phyloP scores from a whole-genome alignment of 2,329 filamentous ascomycete genomes.

The Ramularia collo-cygni region DNA sequence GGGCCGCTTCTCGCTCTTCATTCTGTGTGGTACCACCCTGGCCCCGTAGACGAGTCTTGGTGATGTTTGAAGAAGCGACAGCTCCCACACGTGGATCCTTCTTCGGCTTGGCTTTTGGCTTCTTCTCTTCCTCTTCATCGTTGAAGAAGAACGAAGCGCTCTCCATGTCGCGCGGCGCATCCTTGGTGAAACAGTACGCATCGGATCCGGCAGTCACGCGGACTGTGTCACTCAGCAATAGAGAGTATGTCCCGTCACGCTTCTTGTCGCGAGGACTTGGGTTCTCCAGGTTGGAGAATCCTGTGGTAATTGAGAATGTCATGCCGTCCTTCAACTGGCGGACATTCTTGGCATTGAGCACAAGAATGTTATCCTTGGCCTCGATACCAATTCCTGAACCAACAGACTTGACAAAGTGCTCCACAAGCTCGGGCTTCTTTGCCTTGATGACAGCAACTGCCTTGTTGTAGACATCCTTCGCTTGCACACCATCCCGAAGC shows the following conservation, averaged over 20 bases:
- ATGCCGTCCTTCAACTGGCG: conserved; percentile 88
- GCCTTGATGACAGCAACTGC: conserved; percentile 71
- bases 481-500: conserved; percentile 74
- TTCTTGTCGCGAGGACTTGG: conserved; percentile 81
- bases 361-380: conserved; percentile 72
- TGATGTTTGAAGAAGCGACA: conserved; percentile 91
- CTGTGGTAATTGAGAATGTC: conserved; percentile 87
- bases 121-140: conserved; percentile 78
- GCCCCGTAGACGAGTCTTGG: conserved; percentile 82
- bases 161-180: conserved; percentile 84
- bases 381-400: conserved; percentile 92
- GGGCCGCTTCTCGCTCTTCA: conserved; percentile 79
- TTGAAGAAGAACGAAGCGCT: conserved; percentile 98
- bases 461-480: conserved; percentile 88
- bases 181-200: conserved; percentile 83
- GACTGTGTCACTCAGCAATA: conserved; percentile 88
- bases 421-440: conserved; percentile 92
- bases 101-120: conserved; percentile 82
- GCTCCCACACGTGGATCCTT: conserved; percentile 75
- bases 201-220: conserved; percentile 68
- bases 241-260: conserved; percentile 72
- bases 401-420: conserved; percentile 88
- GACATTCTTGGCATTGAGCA: conserved; percentile 80
- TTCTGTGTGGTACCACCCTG: conserved; percentile 83
- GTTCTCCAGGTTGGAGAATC: conserved; percentile 84